Evolutionary conservation across 2,329 filamentous ascomycete genomes (phyloP).

Genomic region (Sclerotinia sclerotiorum): DNA sequence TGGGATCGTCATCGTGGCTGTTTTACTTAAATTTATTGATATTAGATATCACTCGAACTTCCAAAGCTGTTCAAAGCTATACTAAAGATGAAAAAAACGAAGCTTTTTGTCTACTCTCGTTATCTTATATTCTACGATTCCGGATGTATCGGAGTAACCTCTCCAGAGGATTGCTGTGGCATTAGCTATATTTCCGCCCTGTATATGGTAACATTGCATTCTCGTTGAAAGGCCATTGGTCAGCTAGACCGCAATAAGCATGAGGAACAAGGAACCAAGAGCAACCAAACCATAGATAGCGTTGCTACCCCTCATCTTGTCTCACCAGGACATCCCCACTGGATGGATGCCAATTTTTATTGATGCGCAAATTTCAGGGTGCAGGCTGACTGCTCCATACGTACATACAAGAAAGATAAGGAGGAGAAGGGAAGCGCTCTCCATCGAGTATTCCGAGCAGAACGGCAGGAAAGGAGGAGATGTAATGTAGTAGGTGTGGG

Average conservation of each 20-base stretch:
- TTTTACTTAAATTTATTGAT: background rate
- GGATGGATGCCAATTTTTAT: background rate
- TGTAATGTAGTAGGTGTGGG: background rate
- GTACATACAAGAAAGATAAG: background rate
- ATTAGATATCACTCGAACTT: background rate
- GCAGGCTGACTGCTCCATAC: background rate
- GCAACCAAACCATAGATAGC: background rate
- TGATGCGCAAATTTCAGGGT: constrained; percentile 4
- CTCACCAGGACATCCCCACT: background rate
- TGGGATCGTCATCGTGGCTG: constrained; percentile 34
- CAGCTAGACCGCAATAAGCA: background rate
- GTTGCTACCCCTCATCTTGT: constrained; percentile 21
- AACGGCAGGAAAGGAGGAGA: no score
- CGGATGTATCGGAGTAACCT: background rate
- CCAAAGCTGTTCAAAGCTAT: background rate
- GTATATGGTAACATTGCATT: background rate
- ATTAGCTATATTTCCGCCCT: constrained; percentile 1
- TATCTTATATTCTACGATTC: background rate
- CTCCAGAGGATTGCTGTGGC: background rate
- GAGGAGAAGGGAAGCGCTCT: background rate
- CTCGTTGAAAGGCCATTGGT: background rate
- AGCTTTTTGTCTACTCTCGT: background rate
- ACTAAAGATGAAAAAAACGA: background rate
- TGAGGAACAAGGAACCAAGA: background rate
- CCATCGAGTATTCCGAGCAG: background rate